Evolutionary conservation across 495 filamentous ascomycete genomes (phyloP).

Genomic region (Penicillium robsamsonii): DNA sequence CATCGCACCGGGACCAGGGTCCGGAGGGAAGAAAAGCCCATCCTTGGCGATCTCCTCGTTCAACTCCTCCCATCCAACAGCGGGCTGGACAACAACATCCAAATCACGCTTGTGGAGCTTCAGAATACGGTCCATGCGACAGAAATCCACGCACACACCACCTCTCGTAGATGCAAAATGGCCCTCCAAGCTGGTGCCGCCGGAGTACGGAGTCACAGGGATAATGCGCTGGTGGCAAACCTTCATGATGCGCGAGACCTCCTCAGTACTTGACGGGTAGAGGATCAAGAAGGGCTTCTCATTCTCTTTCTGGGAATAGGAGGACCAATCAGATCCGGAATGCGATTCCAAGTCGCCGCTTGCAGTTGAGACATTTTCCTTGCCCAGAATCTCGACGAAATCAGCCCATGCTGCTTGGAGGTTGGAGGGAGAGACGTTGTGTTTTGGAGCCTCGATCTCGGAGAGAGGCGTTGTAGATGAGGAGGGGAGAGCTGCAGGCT

Average conservation of each 20-base stretch:
- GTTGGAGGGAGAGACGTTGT: conserved; percentile 70
- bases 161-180: conserved; percentile 61
- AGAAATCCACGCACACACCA: conserved; percentile 63
- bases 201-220: conserved; percentile 63
- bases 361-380: conserved; percentile 78
- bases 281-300: conserved; percentile 50
- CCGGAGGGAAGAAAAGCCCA: conserved; percentile 65
- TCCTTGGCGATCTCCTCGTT: conserved; percentile 56
- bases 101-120: conserved; percentile 56
- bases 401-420: conserved; percentile 94
- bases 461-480: conserved; percentile 72
- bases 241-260: conserved; percentile 61
- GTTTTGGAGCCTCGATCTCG: conserved; percentile 57
- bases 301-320: conserved; percentile 57
- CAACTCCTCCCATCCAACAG: conserved; percentile 61
- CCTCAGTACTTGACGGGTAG: conserved; percentile 52
- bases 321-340: conserved; percentile 85
- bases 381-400: conserved; percentile 79
- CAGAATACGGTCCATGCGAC: conserved; percentile 61
- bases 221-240: conserved; percentile 59
- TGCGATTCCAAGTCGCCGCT: conserved; percentile 66
- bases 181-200: conserved; percentile 63
- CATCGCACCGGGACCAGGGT: conserved; percentile 65
- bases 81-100: conserved; percentile 66
- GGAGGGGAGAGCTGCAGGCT: conserved; percentile 55